Base-by-base conservation (phyloP, 768 basidiomycete species). In the Hydnomerulius pinastri region DNA sequence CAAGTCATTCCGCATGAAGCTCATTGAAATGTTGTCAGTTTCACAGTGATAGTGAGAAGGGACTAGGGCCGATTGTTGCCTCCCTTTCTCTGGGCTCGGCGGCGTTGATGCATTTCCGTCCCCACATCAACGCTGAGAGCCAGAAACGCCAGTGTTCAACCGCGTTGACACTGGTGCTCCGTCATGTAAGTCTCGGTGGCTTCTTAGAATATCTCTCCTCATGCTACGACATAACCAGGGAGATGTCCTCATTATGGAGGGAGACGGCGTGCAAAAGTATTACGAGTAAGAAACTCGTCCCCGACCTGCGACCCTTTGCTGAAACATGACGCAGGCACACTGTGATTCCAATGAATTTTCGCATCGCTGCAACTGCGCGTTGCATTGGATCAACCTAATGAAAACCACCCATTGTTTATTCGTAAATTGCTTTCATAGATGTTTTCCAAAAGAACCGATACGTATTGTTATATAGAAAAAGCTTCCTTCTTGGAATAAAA, bases 351-450 rank as follows among this genome's bases (percentile, higher is more conserved):
- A 74, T 77, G 47, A 84, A 86, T 61, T 87, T 90, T 64, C 79
- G 89, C 3, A 87, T 91, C 55, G 88, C 87, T 24, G 89, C 89
- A 3, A 91, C 89, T 11, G 89, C 89, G 33, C 80, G 89, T 36
- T 76, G 68, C 50, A 90, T 91, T 58, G 70, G 71, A 50, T 61
- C 68, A 46, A 59, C 49, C 37, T 63, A 46, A 69, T 38, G 18
- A 23, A 4, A 12, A 25, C 28, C 18, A 24, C 23, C 18, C n/a
- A 11, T 28, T n/a, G 36, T 32, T 35, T 45, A 15, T 53, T 21
- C 20, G 5, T 47, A 10, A 24, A 15, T 10, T 40, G 4, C 39
- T 32, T 27, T 24, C 21, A 29, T 28, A 18, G 7, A 24, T 18
- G 30, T 41, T 41, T 6, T 35, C 25, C 33, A 20, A 17, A 18